Evolutionary conservation across 2,329 filamentous ascomycete species (phyloP).

Genomic region (Coniella vitis): DNA sequence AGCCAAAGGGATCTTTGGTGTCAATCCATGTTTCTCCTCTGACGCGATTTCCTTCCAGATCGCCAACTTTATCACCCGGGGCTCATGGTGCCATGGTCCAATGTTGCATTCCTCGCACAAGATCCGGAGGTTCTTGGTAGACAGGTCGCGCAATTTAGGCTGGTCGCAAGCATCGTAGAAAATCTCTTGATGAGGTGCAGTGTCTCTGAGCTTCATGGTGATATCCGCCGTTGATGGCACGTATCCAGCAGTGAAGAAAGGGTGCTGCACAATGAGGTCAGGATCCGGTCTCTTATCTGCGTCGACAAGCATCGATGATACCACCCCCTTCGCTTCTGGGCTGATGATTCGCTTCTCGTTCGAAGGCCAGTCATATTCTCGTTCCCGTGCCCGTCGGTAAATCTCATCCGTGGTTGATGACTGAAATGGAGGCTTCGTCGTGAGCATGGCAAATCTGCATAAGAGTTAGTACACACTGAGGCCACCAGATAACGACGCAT

Average conservation of each 20-base stretch:
- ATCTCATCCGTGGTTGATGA: conserved; percentile 84
- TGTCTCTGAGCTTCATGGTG: conserved; percentile 49
- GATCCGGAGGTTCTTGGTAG: conserved; percentile 46
- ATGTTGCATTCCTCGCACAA: conserved; percentile 54
- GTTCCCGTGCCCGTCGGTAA: conserved; percentile 61
- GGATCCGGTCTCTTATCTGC: conserved; percentile 69
- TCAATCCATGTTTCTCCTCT: conserved; percentile 61
- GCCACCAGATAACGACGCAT: too few species aligned
- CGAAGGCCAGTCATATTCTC: conserved; percentile 75
- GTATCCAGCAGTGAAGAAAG: conserved; percentile 72
- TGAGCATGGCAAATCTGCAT: conserved; percentile 83
- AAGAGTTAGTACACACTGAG: conserved; percentile 19
- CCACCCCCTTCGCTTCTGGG: conserved; percentile 68
- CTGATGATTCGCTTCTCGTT: conserved; percentile 65
- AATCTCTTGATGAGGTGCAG: conserved; percentile 48
- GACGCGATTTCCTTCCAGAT: conserved; percentile 61
- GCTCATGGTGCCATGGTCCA: conserved; percentile 44
- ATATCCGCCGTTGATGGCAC: conserved; percentile 59
- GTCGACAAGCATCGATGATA: conserved; percentile 68
- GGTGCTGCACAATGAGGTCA: conserved; percentile 71
- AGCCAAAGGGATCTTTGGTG: conserved; percentile 54
- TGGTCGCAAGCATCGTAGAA: conserved; percentile 48
- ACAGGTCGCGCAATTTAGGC: conserved; percentile 37
- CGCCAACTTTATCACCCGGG: conserved; percentile 33
- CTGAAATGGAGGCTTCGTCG: conserved; percentile 93